Evolutionary conservation across 1,284 basidiomycete species (phyloP), one percentile per base, ranked within the genome.

Genomic region (Hortiboletus rubellus): DNA sequence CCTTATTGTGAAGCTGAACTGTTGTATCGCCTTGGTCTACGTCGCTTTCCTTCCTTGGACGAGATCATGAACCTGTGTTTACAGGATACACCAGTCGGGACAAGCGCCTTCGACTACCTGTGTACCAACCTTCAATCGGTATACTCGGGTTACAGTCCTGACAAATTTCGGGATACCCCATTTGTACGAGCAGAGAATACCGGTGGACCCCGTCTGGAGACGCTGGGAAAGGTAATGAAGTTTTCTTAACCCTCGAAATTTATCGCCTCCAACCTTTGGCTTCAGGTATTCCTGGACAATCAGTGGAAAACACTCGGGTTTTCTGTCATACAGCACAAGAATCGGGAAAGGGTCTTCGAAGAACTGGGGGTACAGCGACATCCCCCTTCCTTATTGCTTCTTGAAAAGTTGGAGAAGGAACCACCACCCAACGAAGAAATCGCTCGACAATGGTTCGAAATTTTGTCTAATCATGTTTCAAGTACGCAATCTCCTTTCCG

Each of bases 231-330:
- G 67, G 90, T 90, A 41, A 46, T 22, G 33, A 6, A 77, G 11
- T 22, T 22, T 22, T 14, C 1, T 24, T 15, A 22, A 14, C 12
- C 3, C 2, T 7, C 18, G 10, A 7, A 2, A n/a, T 17, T 22
- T 7, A 5, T 2, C 18, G 5, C 7, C 30, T 17, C 37, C 57
- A n/a, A 59, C 24, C 22, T 12, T 7, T 10, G 7, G 2, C 3
- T 14, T 3, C 54, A 94, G 83, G 89, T 91, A 0, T 95, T 86
- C 67, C 82, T 84, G 2, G 84, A 86, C 57, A 66, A 78, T 1
- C 83, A 85, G 37, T 94, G 89, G 78, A 79, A 83, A 0, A 73
- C 80, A 0, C 79, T 98, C 46, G 92, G 91, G 0, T 96, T 95
- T 68, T 69, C 84, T n/a, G 76, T 90, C 15, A 74, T 88, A 9